A percentile compares a stretch with the other conserved stretches of the same genome.
phyloP scores from a whole-genome alignment of 768 basidiomycete genomes.

The Tremella fuciformis region DNA sequence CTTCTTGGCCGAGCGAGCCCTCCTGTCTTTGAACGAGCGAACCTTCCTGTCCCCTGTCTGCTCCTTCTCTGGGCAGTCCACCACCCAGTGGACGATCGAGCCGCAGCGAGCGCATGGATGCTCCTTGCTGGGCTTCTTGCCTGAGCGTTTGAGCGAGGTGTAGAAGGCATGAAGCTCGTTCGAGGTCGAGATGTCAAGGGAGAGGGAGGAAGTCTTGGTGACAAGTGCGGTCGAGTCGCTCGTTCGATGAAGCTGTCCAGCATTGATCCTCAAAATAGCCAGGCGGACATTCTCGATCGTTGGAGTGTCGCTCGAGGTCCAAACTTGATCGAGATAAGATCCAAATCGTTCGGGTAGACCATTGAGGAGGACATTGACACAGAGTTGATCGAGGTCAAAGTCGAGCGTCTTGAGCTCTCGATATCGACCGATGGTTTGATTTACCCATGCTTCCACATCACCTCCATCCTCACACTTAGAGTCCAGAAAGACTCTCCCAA shows the following conservation, averaged over 20 bases:
- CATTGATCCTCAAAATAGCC: conserved; percentile 10
- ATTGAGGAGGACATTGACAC: conserved; percentile 13
- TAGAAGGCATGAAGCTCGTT: conserved; percentile 7
- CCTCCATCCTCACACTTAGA: conserved; percentile 5
- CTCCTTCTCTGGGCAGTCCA: conserved; percentile 6
- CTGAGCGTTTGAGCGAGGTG: conserved; percentile 7
- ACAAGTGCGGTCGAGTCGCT: conserved; percentile 10
- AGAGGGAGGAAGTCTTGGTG: conserved; percentile 4
- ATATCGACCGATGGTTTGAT: conserved; percentile 7
- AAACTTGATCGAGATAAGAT: conserved; percentile 7
- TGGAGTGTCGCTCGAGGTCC: conserved; percentile 7
- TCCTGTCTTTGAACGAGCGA: not conserved
- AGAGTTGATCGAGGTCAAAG: conserved; percentile 11
- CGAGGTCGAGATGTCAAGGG: conserved; percentile 3
- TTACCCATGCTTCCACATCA: conserved; percentile 14
- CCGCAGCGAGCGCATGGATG: conserved; percentile 14
- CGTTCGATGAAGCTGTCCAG: conserved; percentile 9
- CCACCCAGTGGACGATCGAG: conserved; percentile 9
- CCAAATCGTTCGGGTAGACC: conserved; percentile 13
- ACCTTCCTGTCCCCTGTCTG: not conserved
- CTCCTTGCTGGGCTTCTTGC: conserved; percentile 14
- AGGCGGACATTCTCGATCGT: conserved; percentile 6
- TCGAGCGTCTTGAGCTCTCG: conserved; percentile 12
- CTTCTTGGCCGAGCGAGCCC: conserved; percentile 1
- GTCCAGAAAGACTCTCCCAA: conserved; percentile 8